Conservation (phyloP, 1,139 yeast genomes). For the Taphrina confusa region DNA sequence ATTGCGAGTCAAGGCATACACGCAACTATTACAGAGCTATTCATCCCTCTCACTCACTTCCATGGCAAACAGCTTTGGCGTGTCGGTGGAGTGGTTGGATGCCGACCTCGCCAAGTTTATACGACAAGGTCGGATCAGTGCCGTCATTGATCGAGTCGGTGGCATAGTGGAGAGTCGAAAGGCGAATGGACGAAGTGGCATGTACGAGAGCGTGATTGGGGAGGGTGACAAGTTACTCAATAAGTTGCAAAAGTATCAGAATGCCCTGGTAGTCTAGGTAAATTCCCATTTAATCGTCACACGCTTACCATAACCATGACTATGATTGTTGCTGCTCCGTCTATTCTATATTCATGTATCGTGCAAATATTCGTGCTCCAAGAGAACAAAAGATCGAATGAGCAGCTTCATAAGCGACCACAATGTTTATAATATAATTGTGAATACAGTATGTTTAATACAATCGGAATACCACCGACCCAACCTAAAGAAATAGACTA, state of each 20-base stretch:
- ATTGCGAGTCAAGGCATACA: constrained; percentile 92
- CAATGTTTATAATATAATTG: too few relatives aligned
- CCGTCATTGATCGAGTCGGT: constrained; percentile 92
- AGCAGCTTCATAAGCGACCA: too few relatives aligned
- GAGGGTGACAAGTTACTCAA: constrained; percentile 93
- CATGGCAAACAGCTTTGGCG: constrained; percentile 93
- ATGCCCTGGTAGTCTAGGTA: constrained; percentile 67
- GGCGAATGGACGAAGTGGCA: constrained; percentile 93
- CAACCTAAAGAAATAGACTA: too few relatives aligned
- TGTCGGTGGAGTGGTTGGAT: constrained; percentile 75
- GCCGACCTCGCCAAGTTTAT: constrained; percentile 81
- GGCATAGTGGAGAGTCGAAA: constrained; percentile 95
- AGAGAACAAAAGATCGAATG: too few relatives aligned
- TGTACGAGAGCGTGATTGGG: constrained; percentile 82
- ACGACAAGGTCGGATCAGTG: constrained; percentile 88
- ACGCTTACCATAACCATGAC: too few relatives aligned
- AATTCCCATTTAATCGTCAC: too few relatives aligned
- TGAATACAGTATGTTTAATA: too few relatives aligned
- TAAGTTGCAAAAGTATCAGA: constrained; percentile 93
- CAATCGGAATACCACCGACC: too few relatives aligned
- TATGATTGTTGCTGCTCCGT: too few relatives aligned
- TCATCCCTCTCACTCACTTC: constrained; percentile 83
- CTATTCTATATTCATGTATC: too few relatives aligned
- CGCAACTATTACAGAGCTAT: constrained; percentile 91
- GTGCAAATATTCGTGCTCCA: too few relatives aligned